Base-by-base conservation (phyloP, 2,329 filamentous ascomycete genomes). In the Penicillium janthinellum region DNA sequence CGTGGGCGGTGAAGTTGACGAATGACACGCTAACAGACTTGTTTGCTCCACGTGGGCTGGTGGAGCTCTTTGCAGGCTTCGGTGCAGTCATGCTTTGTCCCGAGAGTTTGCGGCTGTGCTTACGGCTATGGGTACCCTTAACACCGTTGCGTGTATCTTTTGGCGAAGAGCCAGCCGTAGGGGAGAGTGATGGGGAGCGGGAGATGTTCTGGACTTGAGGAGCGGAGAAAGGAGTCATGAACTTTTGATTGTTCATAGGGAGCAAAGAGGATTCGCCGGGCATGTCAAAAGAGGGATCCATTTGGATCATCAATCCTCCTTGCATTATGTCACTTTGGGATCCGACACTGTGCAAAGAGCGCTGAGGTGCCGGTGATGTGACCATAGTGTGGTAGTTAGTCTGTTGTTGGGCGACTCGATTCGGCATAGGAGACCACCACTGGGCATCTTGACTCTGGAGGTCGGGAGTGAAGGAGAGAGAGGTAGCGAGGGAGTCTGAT, bases 1-100 rank as follows among this genome's bases (percentile, higher is more conserved):
- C 93, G 52, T 84, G 82, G 0, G 92, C 88, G 0, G 93, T 97
- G 77, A 90, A 96, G 76, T 98, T 98, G 64, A 96, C 91, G 71
- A 98, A 98, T 11, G 83, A 84, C 14, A 81, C 80, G 50, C 74
- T 75, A 37, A 85, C 84, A 8, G 85, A 66, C 48, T 71, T 74
- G 59, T 67, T 70, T 44, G 65, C 63, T 39, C 69, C 70, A 54
- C 68, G 74, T 8, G 75, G 72, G 44, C 71, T 77, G 22, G 62
- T 67, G 11, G 74, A 72, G 34, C 67, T 68, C 58, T 74, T 78
- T 25, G 64, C 69, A 7, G 73, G 66, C 57, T 73, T 75, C 48
- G 71, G 67, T 5, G 64, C 63, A 54, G 63, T 71, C 63, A 71
- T 72, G 22, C 69, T 74, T 52, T 72, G 73, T 17, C 73, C 72